A percentile compares a stretch with the other conserved stretches of the same genome.
phyloP scores from a whole-genome alignment of 192 early-diverging fungal genomes.

The Mortierella antarctica region DNA sequence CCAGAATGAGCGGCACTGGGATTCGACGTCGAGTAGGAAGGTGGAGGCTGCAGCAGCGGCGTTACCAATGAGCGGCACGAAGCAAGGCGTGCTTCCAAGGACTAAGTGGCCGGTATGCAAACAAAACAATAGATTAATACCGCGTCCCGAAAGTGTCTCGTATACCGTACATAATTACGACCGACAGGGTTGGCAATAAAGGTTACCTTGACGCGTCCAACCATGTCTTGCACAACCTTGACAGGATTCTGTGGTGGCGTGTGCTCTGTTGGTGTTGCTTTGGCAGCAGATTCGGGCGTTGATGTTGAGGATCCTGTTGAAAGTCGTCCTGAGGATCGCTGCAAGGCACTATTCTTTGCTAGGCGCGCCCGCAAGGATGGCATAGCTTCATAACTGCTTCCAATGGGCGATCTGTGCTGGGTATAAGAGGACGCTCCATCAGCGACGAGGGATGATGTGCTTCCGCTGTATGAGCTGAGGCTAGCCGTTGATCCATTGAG shows the following conservation, averaged over 20 bases:
- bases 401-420: slow-evolving; percentile 15
- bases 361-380: slow-evolving; percentile 41
- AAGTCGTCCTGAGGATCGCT: slow-evolving; percentile 28
- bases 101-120: slow-evolving; percentile 33
- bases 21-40: slow-evolving; percentile 54
- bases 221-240: slow-evolving; percentile 80
- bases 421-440: neutral
- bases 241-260: slow-evolving; percentile 64
- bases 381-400: slow-evolving; percentile 50
- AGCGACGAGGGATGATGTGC: slow-evolving; percentile 16
- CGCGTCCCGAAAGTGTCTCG: neutral
- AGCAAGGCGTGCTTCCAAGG: slow-evolving; percentile 76
- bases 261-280: neutral
- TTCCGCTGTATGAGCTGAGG: slow-evolving; percentile 19
- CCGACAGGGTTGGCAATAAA: neutral
- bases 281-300: neutral
- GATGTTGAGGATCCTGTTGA: neutral
- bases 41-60: slow-evolving; percentile 71
- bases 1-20: slow-evolving; percentile 6
- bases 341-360: slow-evolving; percentile 29
- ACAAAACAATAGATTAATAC: neutral
- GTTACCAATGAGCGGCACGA: slow-evolving; percentile 82
- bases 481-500: slow-evolving; percentile 27
- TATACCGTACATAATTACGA: neutral
- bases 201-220: slow-evolving; percentile 76